phyloP scores from a whole-genome alignment of 352 stramenopile genomes.

The Pythium vanterpoolii region DNA sequence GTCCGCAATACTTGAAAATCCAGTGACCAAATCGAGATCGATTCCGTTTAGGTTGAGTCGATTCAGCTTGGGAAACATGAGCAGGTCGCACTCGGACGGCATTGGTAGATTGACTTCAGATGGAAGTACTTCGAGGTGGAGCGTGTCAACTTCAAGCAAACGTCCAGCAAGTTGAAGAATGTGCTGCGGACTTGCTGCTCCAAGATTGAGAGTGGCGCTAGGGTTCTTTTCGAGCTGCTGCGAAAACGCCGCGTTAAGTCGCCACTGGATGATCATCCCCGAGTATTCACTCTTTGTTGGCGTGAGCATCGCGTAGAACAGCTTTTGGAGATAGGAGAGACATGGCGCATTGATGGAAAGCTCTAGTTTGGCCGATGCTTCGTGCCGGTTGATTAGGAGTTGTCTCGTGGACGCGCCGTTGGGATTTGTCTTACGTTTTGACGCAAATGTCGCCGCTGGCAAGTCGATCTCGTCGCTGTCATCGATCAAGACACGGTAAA shows the following conservation, averaged over 20 bases:
- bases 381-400: background rate
- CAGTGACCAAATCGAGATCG: background rate
- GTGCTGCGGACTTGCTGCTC: slow-evolving; percentile 9
- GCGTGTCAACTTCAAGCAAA: slow-evolving; percentile 9
- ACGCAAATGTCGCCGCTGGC: background rate
- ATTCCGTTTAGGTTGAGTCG: slow-evolving; percentile 3
- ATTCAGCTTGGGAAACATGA: slow-evolving; percentile 6
- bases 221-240: background rate
- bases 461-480: background rate
- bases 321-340: slow-evolving; percentile 16
- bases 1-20: background rate
- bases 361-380: background rate
- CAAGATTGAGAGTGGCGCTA: background rate
- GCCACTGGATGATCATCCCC: slow-evolving; percentile 13
- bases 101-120: background rate
- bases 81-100: slow-evolving; percentile 12
- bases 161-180: slow-evolving; percentile 12
- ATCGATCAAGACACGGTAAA: slow-evolving; percentile 5
- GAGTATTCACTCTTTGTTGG: background rate
- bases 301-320: slow-evolving; percentile 13
- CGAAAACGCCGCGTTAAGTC: slow-evolving; percentile 7
- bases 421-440: background rate
- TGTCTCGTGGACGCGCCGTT: background rate
- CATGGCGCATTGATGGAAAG: slow-evolving; percentile 8
- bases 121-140: background rate